Percentiles rank a stretch among this genome's conserved stretches.
Evolutionary conservation across 495 filamentous ascomycete genomes (phyloP).

Genomic region (Letharia columbiana): DNA sequence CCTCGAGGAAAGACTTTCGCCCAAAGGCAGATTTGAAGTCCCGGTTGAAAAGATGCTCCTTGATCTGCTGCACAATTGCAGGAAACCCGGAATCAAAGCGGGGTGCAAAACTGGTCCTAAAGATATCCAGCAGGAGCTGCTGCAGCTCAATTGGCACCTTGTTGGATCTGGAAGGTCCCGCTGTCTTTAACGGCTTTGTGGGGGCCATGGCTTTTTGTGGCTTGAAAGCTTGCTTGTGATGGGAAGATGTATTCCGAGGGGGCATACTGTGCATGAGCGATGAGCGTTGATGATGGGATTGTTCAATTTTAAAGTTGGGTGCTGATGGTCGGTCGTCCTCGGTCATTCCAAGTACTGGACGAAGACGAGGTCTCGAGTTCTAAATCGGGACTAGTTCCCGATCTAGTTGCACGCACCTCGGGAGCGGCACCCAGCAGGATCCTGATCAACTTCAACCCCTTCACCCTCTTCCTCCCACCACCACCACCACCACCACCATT

Average conservation of each 20-base stretch:
- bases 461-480: too few species aligned
- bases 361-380: background rate
- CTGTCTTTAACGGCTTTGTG: background rate
- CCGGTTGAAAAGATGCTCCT: conserved; percentile 71
- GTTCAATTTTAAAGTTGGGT: background rate
- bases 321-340: background rate
- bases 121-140: conserved; percentile 70
- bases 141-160: conserved; percentile 47
- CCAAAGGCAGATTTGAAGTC: conserved; percentile 79
- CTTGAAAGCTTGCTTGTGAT: background rate
- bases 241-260: background rate
- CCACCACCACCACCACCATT: too few species aligned
- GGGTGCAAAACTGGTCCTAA: conserved; percentile 50
- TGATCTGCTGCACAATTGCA: conserved; percentile 64
- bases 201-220: background rate
- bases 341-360: background rate
- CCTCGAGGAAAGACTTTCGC: conserved; percentile 53
- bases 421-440: background rate
- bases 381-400: background rate
- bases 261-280: background rate
- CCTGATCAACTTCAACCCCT: too few species aligned
- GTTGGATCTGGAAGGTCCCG: conserved; percentile 18
- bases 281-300: background rate
- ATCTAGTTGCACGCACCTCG: background rate
- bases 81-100: conserved; percentile 36